phyloP scores from a whole-genome alignment of 768 basidiomycete species.

The Pisolithus albus region DNA sequence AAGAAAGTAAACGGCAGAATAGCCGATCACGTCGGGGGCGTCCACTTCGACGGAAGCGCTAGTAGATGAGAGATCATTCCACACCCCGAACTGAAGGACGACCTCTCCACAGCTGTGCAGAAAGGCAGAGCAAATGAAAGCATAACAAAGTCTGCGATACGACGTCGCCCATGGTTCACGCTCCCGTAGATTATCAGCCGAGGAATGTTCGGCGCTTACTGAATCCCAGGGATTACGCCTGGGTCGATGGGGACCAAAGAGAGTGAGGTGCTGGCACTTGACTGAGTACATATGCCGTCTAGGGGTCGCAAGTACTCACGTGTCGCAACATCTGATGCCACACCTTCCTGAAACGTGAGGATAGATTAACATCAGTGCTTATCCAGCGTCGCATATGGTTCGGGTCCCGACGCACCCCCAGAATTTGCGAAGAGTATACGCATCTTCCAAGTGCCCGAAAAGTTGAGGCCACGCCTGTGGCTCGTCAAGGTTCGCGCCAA shows the following conservation, averaged over 20 bases:
- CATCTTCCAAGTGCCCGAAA: neutral
- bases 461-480: neutral
- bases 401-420: neutral
- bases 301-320: neutral
- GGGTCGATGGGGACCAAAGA: neutral
- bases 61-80: neutral
- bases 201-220: neutral
- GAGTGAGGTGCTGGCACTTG: neutral
- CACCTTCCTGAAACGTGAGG: neutral
- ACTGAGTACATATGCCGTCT: neutral
- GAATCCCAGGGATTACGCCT: neutral
- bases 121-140: too few relatives aligned
- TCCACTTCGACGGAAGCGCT: neutral
- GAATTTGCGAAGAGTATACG: neutral
- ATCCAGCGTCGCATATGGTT: neutral
- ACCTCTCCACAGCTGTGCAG: neutral
- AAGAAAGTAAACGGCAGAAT: too few relatives aligned
- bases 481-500: neutral
- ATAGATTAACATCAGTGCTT: neutral
- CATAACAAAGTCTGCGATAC: neutral
- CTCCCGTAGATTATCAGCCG: neutral
- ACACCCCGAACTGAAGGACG: neutral
- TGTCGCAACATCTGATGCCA: neutral
- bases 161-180: neutral
- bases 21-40: neutral